Base-by-base conservation (phyloP, 1,139 yeast genomes). In the Nakaseomyces sp. region DNA sequence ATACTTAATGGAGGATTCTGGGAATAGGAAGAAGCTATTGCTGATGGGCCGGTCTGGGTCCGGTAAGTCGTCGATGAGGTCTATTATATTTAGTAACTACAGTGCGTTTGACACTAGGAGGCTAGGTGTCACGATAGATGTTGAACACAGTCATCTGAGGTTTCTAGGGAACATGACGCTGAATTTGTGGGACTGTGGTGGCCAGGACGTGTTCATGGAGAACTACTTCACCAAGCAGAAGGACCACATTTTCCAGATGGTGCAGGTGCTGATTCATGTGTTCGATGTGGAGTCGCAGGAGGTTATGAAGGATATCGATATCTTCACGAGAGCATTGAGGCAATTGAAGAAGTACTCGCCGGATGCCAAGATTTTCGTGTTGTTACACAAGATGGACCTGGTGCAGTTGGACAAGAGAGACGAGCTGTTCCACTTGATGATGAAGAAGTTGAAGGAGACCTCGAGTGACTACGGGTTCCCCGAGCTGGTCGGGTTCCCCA, bases 151-250 rank as follows among this genome's bases (percentile, higher is more conserved):
- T 4, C 96, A 91, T 65, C 70, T 91, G 44, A 70, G 97, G 45
- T 89, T 91, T 59, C 70, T 91, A 48, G 96, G 96, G 4, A 89
- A 91, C 61, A 87, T 91, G 94, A 88, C 96, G 1, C 72, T 91
- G 45, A 91, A 91, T 56, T 69, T 91, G 28, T 89, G 98, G 98
- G 99, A 91, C 63, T 91, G 98, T 67, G 99, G 98, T 53, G 95
- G 95, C 3, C 99, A 91, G 64, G 97, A 91, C 63, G 89, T 85
- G 3, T 93, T 89, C 57, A 89, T 93, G 86, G 96, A 89, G 60
- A 89, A 88, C 65, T 91, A 91, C 61, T 80, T 85, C 57, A 77
- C 93, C 6, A 77, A 84, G 46, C 91, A 89, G 60, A 76, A 89
- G 59, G 95, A 85, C 60, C 95, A 86, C 61, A 88, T 89, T 40